Conservation (phyloP, 2,329 filamentous ascomycete species). For the Cladophialophora immunda region DNA sequence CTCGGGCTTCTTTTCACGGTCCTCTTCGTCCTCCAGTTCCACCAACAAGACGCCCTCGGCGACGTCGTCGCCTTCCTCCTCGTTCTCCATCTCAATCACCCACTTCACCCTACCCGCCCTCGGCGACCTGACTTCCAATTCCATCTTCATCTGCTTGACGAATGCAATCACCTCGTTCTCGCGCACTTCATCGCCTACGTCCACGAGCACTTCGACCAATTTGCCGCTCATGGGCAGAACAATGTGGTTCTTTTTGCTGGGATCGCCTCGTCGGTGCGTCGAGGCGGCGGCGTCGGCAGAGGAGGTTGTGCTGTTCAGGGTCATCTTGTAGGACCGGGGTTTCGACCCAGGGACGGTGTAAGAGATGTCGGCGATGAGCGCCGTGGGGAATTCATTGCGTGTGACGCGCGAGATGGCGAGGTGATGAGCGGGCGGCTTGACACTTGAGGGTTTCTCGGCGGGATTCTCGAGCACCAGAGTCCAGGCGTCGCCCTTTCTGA, state of each 20-base stretch:
- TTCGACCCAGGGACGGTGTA: slow-evolving; percentile 53
- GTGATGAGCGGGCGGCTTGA: slow-evolving; percentile 54
- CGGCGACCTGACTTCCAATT: slow-evolving; percentile 66
- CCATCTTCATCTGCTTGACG: slow-evolving; percentile 75
- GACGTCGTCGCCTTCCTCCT: slow-evolving; percentile 58
- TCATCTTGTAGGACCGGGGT: slow-evolving; percentile 54
- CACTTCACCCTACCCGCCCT: slow-evolving; percentile 60
- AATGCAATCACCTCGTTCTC: slow-evolving; percentile 65
- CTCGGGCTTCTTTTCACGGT: slow-evolving; percentile 4
- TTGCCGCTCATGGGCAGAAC: slow-evolving; percentile 67
- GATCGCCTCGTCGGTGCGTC: slow-evolving; percentile 60
- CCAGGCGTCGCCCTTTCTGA: slow-evolving; percentile 69
- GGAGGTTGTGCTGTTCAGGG: slow-evolving; percentile 55
- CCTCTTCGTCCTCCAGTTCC: slow-evolving; percentile 47
- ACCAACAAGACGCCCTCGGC: slow-evolving; percentile 63
- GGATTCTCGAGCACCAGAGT: slow-evolving; percentile 57
- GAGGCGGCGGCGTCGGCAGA: slow-evolving; percentile 48
- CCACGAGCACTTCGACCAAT: slow-evolving; percentile 66
- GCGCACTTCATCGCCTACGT: slow-evolving; percentile 58
- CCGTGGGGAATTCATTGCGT: slow-evolving; percentile 67
- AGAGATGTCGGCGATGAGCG: slow-evolving; percentile 62
- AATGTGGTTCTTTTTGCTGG: slow-evolving; percentile 60
- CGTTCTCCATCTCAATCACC: slow-evolving; percentile 46
- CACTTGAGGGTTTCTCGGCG: slow-evolving; percentile 24
- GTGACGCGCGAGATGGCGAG: slow-evolving; percentile 63